phyloP scores from a whole-genome alignment of 106 monocot genomes.

The Phalaenopsis aphrodite region DNA sequence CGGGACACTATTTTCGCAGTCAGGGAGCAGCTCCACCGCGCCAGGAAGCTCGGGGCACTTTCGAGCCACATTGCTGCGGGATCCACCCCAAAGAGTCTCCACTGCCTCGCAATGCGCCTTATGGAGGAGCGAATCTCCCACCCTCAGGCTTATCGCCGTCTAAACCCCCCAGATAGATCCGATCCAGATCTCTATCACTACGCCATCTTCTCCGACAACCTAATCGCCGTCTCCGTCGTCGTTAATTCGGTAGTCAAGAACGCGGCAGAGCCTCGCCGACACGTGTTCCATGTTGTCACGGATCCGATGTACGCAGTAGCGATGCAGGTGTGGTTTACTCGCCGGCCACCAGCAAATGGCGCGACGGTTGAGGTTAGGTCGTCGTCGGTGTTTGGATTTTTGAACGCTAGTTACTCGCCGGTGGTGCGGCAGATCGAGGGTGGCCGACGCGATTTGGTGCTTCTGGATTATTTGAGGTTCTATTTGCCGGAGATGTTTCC shows the following conservation, averaged over 20 bases:
- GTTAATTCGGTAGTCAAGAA: constrained; percentile 58
- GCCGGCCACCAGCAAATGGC: constrained; percentile 43
- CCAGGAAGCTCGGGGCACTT: constrained; percentile 43
- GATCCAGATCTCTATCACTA: constrained; percentile 59
- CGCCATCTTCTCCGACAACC: constrained; percentile 76
- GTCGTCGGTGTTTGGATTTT: constrained; percentile 44
- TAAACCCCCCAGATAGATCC: not conserved
- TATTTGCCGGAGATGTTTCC: constrained; percentile 94
- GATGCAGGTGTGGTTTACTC: constrained; percentile 83
- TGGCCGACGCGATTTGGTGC: constrained; percentile 29
- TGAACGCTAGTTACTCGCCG: constrained; percentile 50
- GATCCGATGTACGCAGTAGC: constrained; percentile 70
- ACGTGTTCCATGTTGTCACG: constrained; percentile 80
- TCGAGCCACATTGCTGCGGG: constrained; percentile 52
- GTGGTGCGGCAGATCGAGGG: constrained; percentile 30
- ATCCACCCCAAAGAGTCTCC: constrained; percentile 78
- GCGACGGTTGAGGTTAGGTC: constrained; percentile 58
- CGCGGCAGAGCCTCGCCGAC: constrained; percentile 40
- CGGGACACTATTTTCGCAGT: constrained; percentile 83
- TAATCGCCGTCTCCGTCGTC: constrained; percentile 75
- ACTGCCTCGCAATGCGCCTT: constrained; percentile 80
- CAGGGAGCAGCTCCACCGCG: constrained; percentile 67
- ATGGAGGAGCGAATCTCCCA: constrained; percentile 57
- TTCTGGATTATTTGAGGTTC: constrained; percentile 71
- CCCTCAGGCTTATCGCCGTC: constrained; percentile 27